Evolutionary conservation across 306 rosid species (phyloP).

Genomic region (Erythrophleum fordii): DNA sequence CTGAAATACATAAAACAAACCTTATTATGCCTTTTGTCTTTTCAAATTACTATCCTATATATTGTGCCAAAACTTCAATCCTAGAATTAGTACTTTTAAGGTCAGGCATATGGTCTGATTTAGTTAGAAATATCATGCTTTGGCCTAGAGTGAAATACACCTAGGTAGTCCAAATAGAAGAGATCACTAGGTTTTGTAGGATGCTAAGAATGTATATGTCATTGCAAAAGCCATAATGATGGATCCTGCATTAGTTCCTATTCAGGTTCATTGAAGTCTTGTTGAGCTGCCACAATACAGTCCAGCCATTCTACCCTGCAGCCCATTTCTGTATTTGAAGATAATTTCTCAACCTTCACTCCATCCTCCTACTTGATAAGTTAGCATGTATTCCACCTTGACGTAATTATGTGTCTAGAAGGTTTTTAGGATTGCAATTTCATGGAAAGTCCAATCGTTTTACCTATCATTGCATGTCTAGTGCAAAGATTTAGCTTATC

Average conservation of each 20-base stretch:
- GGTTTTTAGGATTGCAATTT: slow-evolving; percentile 20
- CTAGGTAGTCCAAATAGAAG: not conserved
- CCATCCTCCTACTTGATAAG: not conserved
- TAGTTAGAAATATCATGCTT: too few relatives aligned
- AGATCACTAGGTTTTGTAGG: slow-evolving; percentile 8
- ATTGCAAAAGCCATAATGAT: not conserved
- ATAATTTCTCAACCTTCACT: not conserved
- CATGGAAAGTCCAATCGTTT: not conserved
- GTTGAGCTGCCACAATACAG: not conserved
- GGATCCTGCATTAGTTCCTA: not conserved
- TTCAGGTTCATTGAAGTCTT: not conserved
- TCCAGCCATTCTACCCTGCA: slow-evolving; percentile 10
- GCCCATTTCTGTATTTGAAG: not conserved
- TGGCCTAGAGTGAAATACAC: not conserved
- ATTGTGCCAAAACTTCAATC: too few relatives aligned
- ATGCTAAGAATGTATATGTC: slow-evolving; percentile 7
- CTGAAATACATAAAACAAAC: not conserved
- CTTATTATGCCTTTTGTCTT: not conserved
- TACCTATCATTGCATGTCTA: not conserved
- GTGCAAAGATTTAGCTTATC: slow-evolving; percentile 22
- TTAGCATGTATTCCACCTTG: not conserved
- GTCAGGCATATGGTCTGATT: too few relatives aligned
- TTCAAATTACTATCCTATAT: not conserved
- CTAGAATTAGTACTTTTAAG: too few relatives aligned
- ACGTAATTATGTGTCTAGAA: not conserved